Percentiles rank a stretch among this genome's conserved stretches.
Evolutionary conservation across 169 alveolate genomes (phyloP).

Genomic region (Eimeria necatrix): DNA sequence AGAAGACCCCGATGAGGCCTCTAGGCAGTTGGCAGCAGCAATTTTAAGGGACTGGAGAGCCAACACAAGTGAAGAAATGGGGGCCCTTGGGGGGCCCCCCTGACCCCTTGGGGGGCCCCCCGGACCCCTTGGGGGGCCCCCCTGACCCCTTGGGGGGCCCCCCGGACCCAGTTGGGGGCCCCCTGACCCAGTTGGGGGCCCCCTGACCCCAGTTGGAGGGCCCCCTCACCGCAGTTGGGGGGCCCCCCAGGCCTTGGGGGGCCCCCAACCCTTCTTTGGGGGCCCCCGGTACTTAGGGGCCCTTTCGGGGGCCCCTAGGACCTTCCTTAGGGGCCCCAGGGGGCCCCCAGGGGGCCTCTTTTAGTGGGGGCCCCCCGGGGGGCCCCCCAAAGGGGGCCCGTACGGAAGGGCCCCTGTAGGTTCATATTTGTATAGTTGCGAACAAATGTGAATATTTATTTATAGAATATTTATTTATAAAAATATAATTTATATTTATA

Average conservation of each 20-base stretch:
- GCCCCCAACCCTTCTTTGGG: neutral
- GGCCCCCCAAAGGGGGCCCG: neutral
- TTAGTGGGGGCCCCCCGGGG: conserved; percentile 19
- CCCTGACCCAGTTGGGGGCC: neutral
- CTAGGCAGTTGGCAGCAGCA: neutral
- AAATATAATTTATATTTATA: neutral
- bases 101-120: conserved; percentile 4
- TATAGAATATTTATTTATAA: no score
- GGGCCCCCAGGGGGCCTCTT: no score
- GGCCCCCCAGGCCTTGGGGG: neutral
- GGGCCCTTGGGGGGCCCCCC: conserved; percentile 26
- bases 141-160: conserved; percentile 4
- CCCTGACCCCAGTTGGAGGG: neutral
- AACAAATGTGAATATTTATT: no score
- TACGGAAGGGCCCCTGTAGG: no score
- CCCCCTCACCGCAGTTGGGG: neutral
- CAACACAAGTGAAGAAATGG: neutral
- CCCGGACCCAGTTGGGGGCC: neutral
- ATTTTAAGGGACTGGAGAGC: neutral
- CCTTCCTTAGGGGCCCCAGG: no score
- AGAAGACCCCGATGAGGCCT: neutral
- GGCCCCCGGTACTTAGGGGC: neutral
- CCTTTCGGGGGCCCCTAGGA: neutral
- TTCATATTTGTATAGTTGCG: no score
- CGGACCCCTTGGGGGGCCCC: neutral